Conservation (phyloP, 192 early-diverging fungal genomes). For the Globomyces pollinis-pini region DNA sequence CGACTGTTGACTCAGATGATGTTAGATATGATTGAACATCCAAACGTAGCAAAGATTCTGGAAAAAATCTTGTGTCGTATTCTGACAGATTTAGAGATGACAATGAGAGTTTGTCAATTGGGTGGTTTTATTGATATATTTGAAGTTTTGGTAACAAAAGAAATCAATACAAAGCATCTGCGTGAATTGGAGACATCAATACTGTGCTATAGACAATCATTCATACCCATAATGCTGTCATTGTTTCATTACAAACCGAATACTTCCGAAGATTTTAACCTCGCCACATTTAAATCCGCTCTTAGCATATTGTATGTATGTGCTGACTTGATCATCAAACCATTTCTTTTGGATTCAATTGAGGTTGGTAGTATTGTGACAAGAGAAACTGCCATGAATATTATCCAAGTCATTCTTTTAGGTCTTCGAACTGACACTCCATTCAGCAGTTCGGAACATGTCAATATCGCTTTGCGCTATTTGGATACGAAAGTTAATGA, state of each 20-base stretch:
- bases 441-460: no score
- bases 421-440: no score
- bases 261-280: background rate
- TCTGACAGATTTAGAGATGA: slow-evolving; percentile 1
- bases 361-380: background rate
- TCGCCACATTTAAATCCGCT: background rate
- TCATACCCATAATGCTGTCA: background rate
- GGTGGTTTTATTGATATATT: background rate
- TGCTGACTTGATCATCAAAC: background rate
- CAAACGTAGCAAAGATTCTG: background rate
- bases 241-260: background rate
- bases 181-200: background rate
- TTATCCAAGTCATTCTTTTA: background rate
- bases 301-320: background rate
- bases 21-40: background rate
- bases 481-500: no score
- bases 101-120: background rate
- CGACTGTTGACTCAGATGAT: background rate
- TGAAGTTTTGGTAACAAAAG: background rate
- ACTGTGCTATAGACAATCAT: background rate
- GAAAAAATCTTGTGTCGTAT: background rate
- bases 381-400: background rate
- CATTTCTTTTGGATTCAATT: background rate
- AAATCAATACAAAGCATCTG: no score
- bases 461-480: no score